Evolutionary conservation across 129 eudicot species (phyloP).

Genomic region (Pseudognaphalium luteoalbum): DNA sequence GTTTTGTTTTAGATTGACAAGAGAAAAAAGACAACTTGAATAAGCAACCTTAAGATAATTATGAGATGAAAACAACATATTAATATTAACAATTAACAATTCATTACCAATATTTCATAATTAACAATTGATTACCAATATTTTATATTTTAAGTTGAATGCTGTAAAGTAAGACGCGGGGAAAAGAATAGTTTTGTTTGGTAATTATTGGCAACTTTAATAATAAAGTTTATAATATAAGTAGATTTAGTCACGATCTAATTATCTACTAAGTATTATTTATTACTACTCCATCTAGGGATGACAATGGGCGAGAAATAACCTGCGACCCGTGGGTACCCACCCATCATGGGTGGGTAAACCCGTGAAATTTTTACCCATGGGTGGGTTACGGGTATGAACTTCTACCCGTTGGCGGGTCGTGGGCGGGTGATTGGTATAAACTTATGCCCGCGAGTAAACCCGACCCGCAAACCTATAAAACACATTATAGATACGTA

Average conservation of each 20-base stretch:
- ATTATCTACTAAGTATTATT: not conserved
- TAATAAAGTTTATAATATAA: not conserved
- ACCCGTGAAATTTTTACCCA: no score
- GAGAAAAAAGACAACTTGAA: conserved; percentile 29
- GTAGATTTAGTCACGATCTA: conserved; percentile 8
- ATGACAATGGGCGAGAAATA: no score
- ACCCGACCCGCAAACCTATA: no score
- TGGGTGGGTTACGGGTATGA: no score
- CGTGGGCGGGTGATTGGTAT: no score
- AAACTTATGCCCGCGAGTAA: no score
- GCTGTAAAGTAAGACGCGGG: conserved; percentile 16
- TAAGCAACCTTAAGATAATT: conserved; percentile 26
- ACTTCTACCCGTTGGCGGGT: no score
- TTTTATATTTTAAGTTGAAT: conserved; percentile 13
- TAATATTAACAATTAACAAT: no score
- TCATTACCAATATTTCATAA: not conserved
- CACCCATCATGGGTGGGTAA: no score
- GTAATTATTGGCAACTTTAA: conserved; percentile 15
- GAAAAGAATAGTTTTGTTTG: conserved; percentile 11
- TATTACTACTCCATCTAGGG: no score
- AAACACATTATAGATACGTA: no score
- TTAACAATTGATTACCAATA: not conserved
- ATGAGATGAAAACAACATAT: conserved; percentile 11
- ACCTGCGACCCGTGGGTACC: no score
- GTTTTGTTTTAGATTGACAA: not conserved